These are phyloP conservation scores for Anisodus acutangulus DNA, from an alignment of 257 asterid genomes.

Conservation along the genomic window DNA sequence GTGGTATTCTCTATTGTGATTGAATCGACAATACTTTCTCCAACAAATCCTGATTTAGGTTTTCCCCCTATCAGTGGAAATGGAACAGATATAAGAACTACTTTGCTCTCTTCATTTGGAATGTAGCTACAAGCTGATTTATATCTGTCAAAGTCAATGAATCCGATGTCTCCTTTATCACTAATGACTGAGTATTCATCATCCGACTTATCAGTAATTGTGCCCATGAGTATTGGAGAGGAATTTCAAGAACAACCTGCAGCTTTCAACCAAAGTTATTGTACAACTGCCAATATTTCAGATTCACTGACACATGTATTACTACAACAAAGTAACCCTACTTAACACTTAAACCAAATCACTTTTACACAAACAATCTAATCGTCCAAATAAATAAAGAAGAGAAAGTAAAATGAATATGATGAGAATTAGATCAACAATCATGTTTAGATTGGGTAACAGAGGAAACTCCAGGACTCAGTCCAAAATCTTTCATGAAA, in stretches of 20 bases:
- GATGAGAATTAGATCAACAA: slow-evolving; percentile 16
- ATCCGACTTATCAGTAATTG: slow-evolving; percentile 55
- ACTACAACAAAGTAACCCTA: neutral
- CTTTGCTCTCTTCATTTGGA: slow-evolving; percentile 66
- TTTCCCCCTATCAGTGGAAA: slow-evolving; percentile 64
- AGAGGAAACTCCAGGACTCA: slow-evolving; percentile 3
- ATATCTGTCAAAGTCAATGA: slow-evolving; percentile 64
- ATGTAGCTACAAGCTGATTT: slow-evolving; percentile 62
- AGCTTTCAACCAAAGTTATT: slow-evolving; percentile 34
- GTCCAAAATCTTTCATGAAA: slow-evolving; percentile 8
- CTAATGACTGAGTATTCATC: slow-evolving; percentile 77
- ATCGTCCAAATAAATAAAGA: slow-evolving; percentile 5
- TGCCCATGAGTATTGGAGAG: slow-evolving; percentile 47
- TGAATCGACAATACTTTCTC: slow-evolving; percentile 60
- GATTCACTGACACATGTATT: slow-evolving; percentile 1
- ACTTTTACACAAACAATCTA: slow-evolving; percentile 17
- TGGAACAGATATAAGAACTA: slow-evolving; percentile 70
- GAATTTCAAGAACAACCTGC: slow-evolving; percentile 40
- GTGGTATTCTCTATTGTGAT: slow-evolving; percentile 64
- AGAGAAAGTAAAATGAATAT: neutral
- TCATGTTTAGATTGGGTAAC: neutral
- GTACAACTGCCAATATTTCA: neutral
- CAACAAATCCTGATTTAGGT: slow-evolving; percentile 71
- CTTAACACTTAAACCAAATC: slow-evolving; percentile 4
- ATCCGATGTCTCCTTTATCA: slow-evolving; percentile 87